Percentiles rank a stretch among this genome's conserved stretches.
Evolutionary conservation across 495 filamentous ascomycete species (phyloP).

Genomic region (Rostrohypoxylon terebratum): DNA sequence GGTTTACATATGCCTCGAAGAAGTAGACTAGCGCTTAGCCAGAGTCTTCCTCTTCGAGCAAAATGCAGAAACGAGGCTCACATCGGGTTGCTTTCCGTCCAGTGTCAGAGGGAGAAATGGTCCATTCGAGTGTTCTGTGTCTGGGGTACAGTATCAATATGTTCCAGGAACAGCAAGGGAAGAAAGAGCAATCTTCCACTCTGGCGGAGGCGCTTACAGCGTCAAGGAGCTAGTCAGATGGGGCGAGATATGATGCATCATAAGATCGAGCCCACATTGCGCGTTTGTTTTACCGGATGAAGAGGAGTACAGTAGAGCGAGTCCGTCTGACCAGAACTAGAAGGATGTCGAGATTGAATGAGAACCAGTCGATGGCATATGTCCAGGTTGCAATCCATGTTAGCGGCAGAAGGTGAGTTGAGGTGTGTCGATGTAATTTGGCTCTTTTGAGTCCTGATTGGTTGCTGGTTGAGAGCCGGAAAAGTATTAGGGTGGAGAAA

Average conservation of each 20-base stretch:
- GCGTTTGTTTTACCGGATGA: constrained; percentile 42
- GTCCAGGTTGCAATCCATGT: constrained; percentile 45
- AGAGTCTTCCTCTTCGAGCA: constrained; percentile 38
- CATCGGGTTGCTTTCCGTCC: constrained; percentile 38
- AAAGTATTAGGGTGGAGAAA: constrained; percentile 43
- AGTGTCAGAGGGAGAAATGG: constrained; percentile 28
- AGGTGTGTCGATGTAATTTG: constrained; percentile 47
- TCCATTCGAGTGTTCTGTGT: constrained; percentile 12
- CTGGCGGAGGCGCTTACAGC: constrained; percentile 40
- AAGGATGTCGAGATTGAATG: constrained; percentile 44
- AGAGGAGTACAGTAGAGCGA: constrained; percentile 32
- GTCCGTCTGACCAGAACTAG: constrained; percentile 38
- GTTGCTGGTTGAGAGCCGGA: constrained; percentile 30
- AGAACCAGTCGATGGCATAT: constrained; percentile 51
- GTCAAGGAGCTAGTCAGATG: constrained; percentile 34
- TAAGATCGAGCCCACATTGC: constrained; percentile 39
- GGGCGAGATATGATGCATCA: constrained; percentile 33
- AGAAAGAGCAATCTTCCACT: constrained; percentile 24
- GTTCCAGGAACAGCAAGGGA: constrained; percentile 30
- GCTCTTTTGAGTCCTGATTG: constrained; percentile 43
- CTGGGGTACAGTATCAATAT: constrained; percentile 37
- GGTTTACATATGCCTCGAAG: constrained; percentile 27
- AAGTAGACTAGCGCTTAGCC: constrained; percentile 22
- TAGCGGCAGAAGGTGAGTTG: constrained; percentile 52
- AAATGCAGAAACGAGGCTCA: constrained; percentile 37